These are phyloP conservation scores for Fonsecaea erecta DNA, from an alignment of 2,329 filamentous ascomycete species.

Conservation along the genomic window DNA sequence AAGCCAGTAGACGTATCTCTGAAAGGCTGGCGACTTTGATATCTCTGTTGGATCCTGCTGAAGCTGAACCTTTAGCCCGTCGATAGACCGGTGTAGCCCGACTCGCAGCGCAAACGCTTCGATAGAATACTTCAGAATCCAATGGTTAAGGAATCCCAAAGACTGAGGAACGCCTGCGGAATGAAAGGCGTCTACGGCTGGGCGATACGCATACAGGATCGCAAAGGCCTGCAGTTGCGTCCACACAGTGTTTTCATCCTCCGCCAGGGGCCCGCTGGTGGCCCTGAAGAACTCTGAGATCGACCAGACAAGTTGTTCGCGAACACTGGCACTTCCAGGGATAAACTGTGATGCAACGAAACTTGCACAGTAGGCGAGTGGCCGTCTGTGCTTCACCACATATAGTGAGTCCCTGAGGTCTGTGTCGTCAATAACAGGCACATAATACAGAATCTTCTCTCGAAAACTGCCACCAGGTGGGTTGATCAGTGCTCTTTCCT, in stretches of 20 bases:
- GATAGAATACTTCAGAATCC: constrained; percentile 18
- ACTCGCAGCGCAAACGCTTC: constrained; percentile 18
- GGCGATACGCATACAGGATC: constrained; percentile 20
- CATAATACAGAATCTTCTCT: constrained; percentile 19
- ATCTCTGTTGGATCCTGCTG: not conserved
- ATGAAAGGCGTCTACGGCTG: constrained; percentile 13
- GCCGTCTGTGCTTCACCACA: constrained; percentile 8
- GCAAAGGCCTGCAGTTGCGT: constrained; percentile 21
- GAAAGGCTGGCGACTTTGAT: constrained; percentile 9
- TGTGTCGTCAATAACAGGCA: constrained; percentile 21
- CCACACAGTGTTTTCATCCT: constrained; percentile 12
- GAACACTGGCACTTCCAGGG: constrained; percentile 15
- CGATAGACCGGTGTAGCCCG: constrained; percentile 21
- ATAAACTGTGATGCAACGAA: constrained; percentile 21
- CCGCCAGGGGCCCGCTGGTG: constrained; percentile 62
- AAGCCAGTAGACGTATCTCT: constrained; percentile 20
- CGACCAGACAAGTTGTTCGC: constrained; percentile 56
- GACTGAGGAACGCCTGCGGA: constrained; percentile 1
- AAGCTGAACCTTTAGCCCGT: constrained; percentile 1
- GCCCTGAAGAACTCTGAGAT: constrained; percentile 87
- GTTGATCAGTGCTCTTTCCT: not conserved
- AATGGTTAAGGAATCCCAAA: constrained; percentile 13
- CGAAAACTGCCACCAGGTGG: constrained; percentile 3
- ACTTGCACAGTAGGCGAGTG: constrained; percentile 19
- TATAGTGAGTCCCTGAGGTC: constrained; percentile 11